Conservation (phyloP, 140 eudicot species). For the Anethum foeniculum region DNA sequence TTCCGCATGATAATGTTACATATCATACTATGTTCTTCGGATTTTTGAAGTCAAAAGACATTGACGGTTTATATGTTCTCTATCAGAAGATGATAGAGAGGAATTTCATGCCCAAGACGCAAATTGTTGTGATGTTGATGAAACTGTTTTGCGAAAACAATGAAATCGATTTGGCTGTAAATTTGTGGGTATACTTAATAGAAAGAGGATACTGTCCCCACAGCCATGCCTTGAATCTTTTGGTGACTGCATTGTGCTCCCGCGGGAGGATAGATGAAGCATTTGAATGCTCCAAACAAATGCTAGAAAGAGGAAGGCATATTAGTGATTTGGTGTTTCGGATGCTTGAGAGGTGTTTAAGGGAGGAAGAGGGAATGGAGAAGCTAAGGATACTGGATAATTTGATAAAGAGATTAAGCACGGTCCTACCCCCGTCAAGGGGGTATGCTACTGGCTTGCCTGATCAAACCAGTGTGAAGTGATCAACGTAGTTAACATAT, state of each 20-base stretch:
- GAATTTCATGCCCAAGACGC: slow-evolving; percentile 58
- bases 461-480: slow-evolving; percentile 3
- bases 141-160: slow-evolving; percentile 50
- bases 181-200: slow-evolving; percentile 63
- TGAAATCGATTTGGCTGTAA: slow-evolving; percentile 42
- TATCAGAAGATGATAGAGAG: slow-evolving; percentile 40
- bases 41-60: slow-evolving; percentile 45
- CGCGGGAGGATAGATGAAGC: slow-evolving; percentile 59
- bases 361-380: slow-evolving; percentile 34
- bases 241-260: slow-evolving; percentile 50
- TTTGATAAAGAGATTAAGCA: slow-evolving; percentile 39
- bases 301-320: slow-evolving; percentile 59
- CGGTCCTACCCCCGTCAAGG: slow-evolving; percentile 34
- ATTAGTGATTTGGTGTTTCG: slow-evolving; percentile 39
- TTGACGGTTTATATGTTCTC: slow-evolving; percentile 35
- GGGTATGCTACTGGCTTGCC: slow-evolving; percentile 34
- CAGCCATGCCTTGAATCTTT: slow-evolving; percentile 56
- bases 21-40: slow-evolving; percentile 68
- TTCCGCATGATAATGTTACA: slow-evolving; percentile 48
- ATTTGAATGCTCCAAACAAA: slow-evolving; percentile 39
- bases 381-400: slow-evolving; percentile 36
- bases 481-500: neutral
- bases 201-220: slow-evolving; percentile 74
- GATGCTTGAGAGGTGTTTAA: slow-evolving; percentile 51
- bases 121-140: slow-evolving; percentile 65